Percentiles rank a stretch among this genome's conserved stretches.
These are phyloP conservation scores for Tetradesmus obliquus DNA, from an alignment of 139 green algal genomes.

Conservation along the genomic window DNA sequence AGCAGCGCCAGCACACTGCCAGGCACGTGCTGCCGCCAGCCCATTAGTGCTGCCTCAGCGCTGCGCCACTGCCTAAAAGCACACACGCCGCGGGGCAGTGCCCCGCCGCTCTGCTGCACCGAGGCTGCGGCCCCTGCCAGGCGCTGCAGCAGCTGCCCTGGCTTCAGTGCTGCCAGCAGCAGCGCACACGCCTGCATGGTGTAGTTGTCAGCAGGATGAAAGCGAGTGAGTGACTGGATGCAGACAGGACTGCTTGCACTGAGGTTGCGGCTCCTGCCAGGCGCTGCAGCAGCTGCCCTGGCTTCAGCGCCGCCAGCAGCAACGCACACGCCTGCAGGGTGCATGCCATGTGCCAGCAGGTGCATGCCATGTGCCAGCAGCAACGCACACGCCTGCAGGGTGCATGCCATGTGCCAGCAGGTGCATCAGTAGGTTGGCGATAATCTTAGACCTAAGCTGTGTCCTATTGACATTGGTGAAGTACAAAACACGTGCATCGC, in stretches of 20 bases:
- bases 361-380: not conserved
- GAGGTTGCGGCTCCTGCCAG: not conserved
- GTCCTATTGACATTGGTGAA: no score
- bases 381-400: not conserved
- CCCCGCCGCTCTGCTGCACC: not conserved
- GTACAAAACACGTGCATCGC: no score
- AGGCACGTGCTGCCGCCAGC: not conserved
- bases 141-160: slow-evolving; percentile 2
- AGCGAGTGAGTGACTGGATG: not conserved
- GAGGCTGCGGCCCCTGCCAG: not conserved
- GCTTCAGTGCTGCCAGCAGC: slow-evolving; percentile 48
- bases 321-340: not conserved
- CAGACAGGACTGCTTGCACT: not conserved
- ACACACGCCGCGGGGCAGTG: not conserved
- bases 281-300: not conserved
- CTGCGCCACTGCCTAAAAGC: slow-evolving; percentile 47
- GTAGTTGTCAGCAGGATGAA: no score
- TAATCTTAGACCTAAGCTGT: no score
- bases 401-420: not conserved
- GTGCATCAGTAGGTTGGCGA: no score
- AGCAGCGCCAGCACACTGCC: slow-evolving; percentile 28
- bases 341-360: not conserved
- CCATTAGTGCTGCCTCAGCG: slow-evolving; percentile 35
- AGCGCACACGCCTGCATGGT: not conserved
- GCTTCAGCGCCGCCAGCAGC: not conserved